phyloP scores from a whole-genome alignment of 1,284 basidiomycete genomes.

The Schizophyllum amplum region DNA sequence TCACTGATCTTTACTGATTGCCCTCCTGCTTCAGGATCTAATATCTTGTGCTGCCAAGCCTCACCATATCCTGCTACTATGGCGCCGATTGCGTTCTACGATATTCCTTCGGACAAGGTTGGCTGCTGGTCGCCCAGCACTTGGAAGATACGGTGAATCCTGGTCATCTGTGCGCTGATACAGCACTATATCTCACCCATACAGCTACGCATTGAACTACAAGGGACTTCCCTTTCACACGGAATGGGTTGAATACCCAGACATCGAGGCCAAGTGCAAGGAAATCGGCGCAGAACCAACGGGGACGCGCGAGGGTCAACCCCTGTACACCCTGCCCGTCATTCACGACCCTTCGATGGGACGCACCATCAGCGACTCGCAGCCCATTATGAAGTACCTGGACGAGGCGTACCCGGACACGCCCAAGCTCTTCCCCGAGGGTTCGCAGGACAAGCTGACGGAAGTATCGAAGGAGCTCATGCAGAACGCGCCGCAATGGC shows the following conservation, averaged over 20 bases:
- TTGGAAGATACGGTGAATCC: slow-evolving; percentile 10
- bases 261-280: slow-evolving; percentile 26
- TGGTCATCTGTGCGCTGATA: not conserved
- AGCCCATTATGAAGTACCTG: slow-evolving; percentile 31
- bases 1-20: too few relatives aligned
- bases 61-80: not conserved
- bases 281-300: slow-evolving; percentile 26
- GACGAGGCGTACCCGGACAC: slow-evolving; percentile 34
- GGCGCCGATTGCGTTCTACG: slow-evolving; percentile 12
- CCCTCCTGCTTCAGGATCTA: too few relatives aligned
- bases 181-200: not conserved
- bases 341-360: slow-evolving; percentile 12
- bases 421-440: slow-evolving; percentile 26
- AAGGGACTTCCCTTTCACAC: slow-evolving; percentile 34
- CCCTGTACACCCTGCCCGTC: slow-evolving; percentile 22
- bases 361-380: slow-evolving; percentile 24
- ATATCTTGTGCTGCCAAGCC: too few relatives aligned
- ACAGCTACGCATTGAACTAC: slow-evolving; percentile 32
- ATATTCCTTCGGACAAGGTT: slow-evolving; percentile 13
- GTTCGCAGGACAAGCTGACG: slow-evolving; percentile 22
- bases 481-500: not conserved
- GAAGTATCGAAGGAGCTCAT: not conserved
- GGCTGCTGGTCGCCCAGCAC: slow-evolving; percentile 12
- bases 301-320: slow-evolving; percentile 14
- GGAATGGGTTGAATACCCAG: slow-evolving; percentile 31